Conservation (phyloP, 441 rosid genomes). For the Omphalea diandra region DNA sequence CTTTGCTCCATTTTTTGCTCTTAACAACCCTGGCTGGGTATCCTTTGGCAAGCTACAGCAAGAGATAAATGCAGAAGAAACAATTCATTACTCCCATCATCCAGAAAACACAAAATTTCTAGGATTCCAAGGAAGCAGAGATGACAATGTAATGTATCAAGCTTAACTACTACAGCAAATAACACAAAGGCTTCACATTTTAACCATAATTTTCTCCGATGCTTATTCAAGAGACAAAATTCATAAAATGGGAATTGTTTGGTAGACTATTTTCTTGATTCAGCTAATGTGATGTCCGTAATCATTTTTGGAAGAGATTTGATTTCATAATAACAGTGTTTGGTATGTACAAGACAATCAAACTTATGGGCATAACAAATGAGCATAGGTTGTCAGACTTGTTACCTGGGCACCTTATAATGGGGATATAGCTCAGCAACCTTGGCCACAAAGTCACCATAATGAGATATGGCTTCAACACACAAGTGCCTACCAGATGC, state of each 20-base stretch:
- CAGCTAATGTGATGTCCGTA: neutral
- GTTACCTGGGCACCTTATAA: conserved; percentile 68
- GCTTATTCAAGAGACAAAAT: neutral
- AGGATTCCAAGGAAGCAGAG: too few relatives aligned
- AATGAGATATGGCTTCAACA: conserved; percentile 82
- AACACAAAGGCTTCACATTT: too few relatives aligned
- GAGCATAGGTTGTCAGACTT: neutral
- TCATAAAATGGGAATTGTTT: neutral
- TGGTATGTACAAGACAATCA: neutral
- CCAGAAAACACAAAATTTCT: too few relatives aligned
- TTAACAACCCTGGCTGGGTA: too few relatives aligned
- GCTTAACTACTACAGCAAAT: too few relatives aligned
- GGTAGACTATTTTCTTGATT: neutral
- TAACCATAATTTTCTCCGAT: too few relatives aligned
- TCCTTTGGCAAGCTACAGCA: too few relatives aligned
- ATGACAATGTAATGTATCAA: too few relatives aligned
- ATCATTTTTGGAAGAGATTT: neutral
- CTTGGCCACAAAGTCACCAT: conserved; percentile 82
- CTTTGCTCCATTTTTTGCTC: too few relatives aligned
- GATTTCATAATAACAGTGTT: neutral
- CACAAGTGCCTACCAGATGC: conserved; percentile 82
- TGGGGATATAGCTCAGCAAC: conserved; percentile 91
- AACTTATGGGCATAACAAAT: neutral
- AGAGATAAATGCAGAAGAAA: too few relatives aligned
- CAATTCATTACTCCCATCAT: too few relatives aligned